These are phyloP conservation scores for Aspergillus phoenicis DNA, from an alignment of 2,329 filamentous ascomycete genomes.

Conservation along the genomic window DNA sequence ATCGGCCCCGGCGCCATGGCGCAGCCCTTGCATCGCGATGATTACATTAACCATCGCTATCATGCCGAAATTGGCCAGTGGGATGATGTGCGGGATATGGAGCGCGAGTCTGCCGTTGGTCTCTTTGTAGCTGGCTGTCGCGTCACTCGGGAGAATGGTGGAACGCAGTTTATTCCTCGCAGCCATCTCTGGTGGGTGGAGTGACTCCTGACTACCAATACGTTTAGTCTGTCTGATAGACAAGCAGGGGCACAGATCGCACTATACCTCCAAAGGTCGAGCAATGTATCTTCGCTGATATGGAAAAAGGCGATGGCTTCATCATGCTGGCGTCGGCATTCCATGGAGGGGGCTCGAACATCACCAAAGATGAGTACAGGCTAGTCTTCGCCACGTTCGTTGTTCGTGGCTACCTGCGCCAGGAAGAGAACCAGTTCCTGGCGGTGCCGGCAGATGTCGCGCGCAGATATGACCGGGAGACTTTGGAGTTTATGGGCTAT, in stretches of 20 bases:
- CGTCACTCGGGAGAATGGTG: constrained; percentile 32
- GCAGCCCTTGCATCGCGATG: constrained; percentile 28
- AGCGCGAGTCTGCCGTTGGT: constrained; percentile 24
- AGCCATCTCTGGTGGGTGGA: constrained; percentile 28
- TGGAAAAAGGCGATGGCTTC: neutral
- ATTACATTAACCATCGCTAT: constrained; percentile 13
- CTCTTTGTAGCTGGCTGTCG: constrained; percentile 30
- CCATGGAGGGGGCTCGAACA: neutral
- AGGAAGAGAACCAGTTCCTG: constrained; percentile 7
- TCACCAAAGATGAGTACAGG: neutral
- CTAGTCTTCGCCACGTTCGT: neutral
- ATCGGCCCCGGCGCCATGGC: constrained; percentile 28
- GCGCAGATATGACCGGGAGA: neutral
- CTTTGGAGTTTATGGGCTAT: constrained; percentile 2
- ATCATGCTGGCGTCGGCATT: neutral
- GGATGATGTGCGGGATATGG: constrained; percentile 16
- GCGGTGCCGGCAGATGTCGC: neutral
- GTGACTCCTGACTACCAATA: neutral
- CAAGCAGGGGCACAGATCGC: neutral
- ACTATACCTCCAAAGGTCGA: neutral
- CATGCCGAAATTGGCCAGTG: constrained; percentile 5
- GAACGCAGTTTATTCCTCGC: constrained; percentile 34
- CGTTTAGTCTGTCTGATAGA: neutral
- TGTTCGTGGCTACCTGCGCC: neutral
- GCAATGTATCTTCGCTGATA: constrained; percentile 1